Percentiles rank a stretch among this genome's conserved stretches.
Conservation (phyloP, 441 rosid genomes). For the Metrosideros polymorpha region DNA sequence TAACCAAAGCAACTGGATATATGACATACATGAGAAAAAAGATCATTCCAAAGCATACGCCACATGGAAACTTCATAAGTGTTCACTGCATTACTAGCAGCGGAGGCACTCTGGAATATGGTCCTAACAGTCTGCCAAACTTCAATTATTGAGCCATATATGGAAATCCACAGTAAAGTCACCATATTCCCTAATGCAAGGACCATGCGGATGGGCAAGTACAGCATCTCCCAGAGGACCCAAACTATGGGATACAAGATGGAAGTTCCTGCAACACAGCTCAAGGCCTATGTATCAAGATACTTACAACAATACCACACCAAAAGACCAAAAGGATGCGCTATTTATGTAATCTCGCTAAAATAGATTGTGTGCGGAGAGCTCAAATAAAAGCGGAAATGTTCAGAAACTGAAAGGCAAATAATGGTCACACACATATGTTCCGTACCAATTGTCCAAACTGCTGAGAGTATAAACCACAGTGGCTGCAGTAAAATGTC, state of each 20-base stretch:
- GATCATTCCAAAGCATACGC: constrained; percentile 94
- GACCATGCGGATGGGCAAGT: constrained; percentile 58
- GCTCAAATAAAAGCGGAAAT: background rate
- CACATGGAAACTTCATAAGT: constrained; percentile 67
- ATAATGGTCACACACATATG: background rate
- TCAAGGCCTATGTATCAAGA: background rate
- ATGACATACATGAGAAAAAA: constrained; percentile 70
- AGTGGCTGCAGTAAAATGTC: constrained; percentile 52
- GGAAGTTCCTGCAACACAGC: constrained; percentile 38
- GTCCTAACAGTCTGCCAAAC: constrained; percentile 42
- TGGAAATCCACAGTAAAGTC: constrained; percentile 29
- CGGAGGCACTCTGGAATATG: constrained; percentile 47
- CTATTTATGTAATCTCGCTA: background rate
- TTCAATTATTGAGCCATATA: constrained; percentile 33
- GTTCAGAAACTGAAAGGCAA: background rate
- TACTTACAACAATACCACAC: background rate
- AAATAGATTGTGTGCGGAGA: background rate
- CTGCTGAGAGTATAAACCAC: constrained; percentile 33
- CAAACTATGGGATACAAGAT: constrained; percentile 53
- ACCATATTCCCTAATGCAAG: constrained; percentile 36
- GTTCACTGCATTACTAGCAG: constrained; percentile 45
- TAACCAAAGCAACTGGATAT: background rate
- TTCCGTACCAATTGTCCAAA: constrained; percentile 52
- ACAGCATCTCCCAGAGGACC: constrained; percentile 59
- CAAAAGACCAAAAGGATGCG: background rate